Percentiles rank a stretch among this genome's conserved stretches.
phyloP scores from a whole-genome alignment of 306 rosid species.

The Dalbergia cultrata region DNA sequence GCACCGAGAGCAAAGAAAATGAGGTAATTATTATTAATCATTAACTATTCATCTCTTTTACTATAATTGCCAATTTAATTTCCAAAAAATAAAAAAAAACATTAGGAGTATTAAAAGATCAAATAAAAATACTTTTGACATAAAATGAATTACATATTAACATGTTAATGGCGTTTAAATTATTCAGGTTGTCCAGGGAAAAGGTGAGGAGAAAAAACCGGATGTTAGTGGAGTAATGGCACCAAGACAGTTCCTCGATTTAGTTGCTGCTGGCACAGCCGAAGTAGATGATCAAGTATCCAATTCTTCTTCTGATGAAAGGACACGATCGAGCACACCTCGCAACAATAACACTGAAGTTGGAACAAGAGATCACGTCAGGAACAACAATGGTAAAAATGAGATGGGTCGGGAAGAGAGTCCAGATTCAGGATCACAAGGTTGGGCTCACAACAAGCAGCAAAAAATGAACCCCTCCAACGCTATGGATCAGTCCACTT shows the following conservation, averaged over 20 bases:
- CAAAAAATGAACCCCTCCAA: conserved; percentile 56
- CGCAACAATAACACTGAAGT: conserved; percentile 51
- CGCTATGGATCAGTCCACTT: conserved; percentile 62
- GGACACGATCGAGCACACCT: conserved; percentile 77
- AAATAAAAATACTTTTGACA: not conserved
- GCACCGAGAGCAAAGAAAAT: conserved; percentile 34
- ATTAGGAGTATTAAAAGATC: too few relatives aligned
- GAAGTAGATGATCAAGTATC: conserved; percentile 61
- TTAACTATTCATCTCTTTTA: not conserved
- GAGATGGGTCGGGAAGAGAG: conserved; percentile 73
- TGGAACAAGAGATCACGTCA: conserved; percentile 28
- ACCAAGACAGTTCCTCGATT: conserved; percentile 73
- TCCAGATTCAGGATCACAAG: conserved; percentile 76
- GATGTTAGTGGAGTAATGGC: conserved; percentile 55
- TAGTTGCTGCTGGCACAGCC: conserved; percentile 58
- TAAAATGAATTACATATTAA: not conserved
- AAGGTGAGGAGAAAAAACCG: conserved; percentile 54
- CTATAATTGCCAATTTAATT: too few relatives aligned
- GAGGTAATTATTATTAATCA: conserved; percentile 46
- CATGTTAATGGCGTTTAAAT: not conserved
- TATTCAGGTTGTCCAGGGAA: conserved; percentile 57
- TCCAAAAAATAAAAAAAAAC: too few relatives aligned
- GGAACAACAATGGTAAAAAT: conserved; percentile 53
- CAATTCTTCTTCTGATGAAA: conserved; percentile 78
- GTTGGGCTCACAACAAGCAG: conserved; percentile 72